Evolutionary conservation across 306 rosid species (phyloP).

Genomic region (Potentilla sterilis): DNA sequence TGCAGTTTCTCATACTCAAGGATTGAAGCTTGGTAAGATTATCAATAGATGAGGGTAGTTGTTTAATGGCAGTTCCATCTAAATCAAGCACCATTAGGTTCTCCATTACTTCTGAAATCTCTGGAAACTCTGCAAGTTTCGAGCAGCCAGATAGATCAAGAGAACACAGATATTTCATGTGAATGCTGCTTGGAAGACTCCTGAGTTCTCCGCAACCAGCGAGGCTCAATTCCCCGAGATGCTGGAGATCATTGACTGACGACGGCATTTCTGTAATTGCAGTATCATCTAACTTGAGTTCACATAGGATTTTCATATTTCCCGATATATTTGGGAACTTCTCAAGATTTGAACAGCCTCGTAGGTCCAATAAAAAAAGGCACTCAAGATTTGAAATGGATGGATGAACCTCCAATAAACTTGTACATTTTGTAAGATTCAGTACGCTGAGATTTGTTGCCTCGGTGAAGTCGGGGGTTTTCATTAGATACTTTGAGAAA

Average conservation of each 20-base stretch:
- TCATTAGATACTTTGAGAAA: neutral
- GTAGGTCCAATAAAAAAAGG: neutral
- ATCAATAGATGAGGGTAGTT: neutral
- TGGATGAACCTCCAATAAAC: neutral
- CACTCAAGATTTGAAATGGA: slow-evolving; percentile 3
- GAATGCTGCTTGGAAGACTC: slow-evolving; percentile 3
- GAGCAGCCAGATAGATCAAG: neutral
- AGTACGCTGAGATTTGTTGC: slow-evolving; percentile 5
- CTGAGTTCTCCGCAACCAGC: neutral
- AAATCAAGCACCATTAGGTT: fast-evolving
- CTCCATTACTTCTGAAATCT: neutral
- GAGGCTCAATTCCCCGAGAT: fast-evolving
- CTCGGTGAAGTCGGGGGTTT: slow-evolving; percentile 19
- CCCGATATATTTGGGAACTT: neutral
- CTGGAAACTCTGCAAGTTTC: neutral
- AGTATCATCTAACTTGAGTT: neutral
- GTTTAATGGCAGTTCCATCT: neutral
- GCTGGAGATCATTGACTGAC: neutral
- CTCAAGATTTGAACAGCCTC: neutral
- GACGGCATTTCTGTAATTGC: slow-evolving; percentile 10
- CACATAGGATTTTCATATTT: neutral
- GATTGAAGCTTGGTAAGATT: too few species aligned
- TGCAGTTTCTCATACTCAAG: too few species aligned
- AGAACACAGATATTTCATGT: neutral
- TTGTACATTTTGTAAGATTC: neutral